Evolutionary conservation across 177 flowering plant genomes (phyloP).

Genomic region (Tripterygium wilfordii): DNA sequence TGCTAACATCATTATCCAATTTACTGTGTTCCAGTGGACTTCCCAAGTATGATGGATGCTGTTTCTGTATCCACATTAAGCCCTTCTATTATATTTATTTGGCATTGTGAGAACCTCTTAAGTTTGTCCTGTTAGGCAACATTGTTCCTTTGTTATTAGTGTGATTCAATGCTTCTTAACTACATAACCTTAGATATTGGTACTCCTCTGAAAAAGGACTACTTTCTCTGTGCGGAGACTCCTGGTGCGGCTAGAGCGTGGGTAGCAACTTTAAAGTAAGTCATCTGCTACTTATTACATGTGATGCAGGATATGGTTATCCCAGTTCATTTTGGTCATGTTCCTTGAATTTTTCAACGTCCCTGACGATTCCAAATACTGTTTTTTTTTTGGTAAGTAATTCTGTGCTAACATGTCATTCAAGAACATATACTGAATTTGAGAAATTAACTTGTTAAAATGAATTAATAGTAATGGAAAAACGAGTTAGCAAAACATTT

Average conservation of each 20-base stretch:
- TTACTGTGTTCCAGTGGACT: conserved; percentile 62
- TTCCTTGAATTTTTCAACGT: too few species aligned
- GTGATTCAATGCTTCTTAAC: conserved; percentile 31
- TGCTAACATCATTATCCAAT: conserved; percentile 7
- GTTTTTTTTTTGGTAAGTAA: too few species aligned
- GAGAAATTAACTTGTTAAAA: too few species aligned
- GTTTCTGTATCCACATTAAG: conserved; percentile 88
- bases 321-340: too few species aligned
- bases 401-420: too few species aligned
- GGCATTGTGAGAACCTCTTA: not conserved
- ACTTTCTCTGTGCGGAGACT: conserved; percentile 96
- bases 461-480: too few species aligned
- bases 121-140: not conserved
- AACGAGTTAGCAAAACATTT: too few species aligned
- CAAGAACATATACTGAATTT: too few species aligned
- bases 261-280: conserved; percentile 97
- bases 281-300: conserved; percentile 2
- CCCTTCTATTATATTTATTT: not conserved
- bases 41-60: conserved; percentile 97
- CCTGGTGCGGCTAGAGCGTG: conserved; percentile 98
- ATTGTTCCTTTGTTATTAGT: not conserved
- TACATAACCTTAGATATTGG: conserved; percentile 68
- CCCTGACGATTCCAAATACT: too few species aligned
- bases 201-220: conserved; percentile 90
- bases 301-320: not conserved